Percentiles rank a stretch among this genome's conserved stretches.
Evolutionary conservation across 148 eudicot genomes (phyloP).

Genomic region (Limonium bicolor): DNA sequence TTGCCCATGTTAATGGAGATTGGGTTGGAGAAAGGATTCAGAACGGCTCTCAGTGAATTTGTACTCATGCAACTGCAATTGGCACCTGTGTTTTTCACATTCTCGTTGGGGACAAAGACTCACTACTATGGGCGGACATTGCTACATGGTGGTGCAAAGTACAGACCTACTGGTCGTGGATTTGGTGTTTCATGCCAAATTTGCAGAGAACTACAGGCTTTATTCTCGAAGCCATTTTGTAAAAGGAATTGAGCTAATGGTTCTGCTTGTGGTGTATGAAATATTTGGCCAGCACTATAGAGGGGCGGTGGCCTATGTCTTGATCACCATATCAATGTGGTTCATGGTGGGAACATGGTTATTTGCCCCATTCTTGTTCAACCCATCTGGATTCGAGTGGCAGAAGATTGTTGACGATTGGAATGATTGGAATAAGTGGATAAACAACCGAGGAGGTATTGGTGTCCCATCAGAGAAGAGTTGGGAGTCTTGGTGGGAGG

Average conservation of each 20-base stretch:
- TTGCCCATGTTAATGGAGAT: conserved; percentile 99
- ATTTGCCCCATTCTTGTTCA: conserved; percentile 94
- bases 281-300: conserved; percentile 61
- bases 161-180: conserved; percentile 92
- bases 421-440: conserved; percentile 99
- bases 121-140: conserved; percentile 92
- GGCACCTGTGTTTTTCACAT: conserved; percentile 93
- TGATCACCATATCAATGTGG: conserved; percentile 91
- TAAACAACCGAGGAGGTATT: conserved; percentile 78
- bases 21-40: conserved; percentile 81
- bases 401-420: conserved; percentile 98
- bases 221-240: conserved; percentile 98
- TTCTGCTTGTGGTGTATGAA: conserved; percentile 77
- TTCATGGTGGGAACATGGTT: conserved; percentile 96
- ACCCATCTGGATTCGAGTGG: conserved; percentile 99
- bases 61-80: conserved; percentile 82
- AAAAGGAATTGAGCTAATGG: conserved; percentile 93
- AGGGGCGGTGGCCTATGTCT: conserved; percentile 61
- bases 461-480: conserved; percentile 94
- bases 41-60: conserved; percentile 84
- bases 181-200: conserved; percentile 98
- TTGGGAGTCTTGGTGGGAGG: conserved; percentile 99
- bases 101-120: conserved; percentile 93
- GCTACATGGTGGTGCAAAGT: conserved; percentile 96
- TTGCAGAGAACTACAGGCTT: conserved; percentile 95